Evolutionary conservation across 2,329 filamentous ascomycete species (phyloP), one percentile per base, ranked within the genome.

Genomic region (Hymenotorrendiella dingleyae): DNA sequence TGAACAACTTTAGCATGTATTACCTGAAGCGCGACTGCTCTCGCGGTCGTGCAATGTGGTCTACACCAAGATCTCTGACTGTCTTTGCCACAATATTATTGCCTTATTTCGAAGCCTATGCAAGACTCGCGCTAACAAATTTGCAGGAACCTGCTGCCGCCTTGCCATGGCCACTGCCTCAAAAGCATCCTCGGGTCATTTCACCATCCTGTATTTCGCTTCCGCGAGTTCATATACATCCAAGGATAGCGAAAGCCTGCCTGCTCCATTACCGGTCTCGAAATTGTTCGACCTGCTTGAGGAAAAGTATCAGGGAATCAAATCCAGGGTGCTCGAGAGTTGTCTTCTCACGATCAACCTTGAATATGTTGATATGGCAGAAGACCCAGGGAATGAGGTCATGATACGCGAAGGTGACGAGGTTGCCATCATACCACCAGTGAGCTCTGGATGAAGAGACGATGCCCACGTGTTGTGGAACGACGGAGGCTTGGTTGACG

Each of bases 391-490:
- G 12, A 58, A 60, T 7, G 66, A 67, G 12, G 53, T 70, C 20
- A 61, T 77, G 43, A 84, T 94, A 44, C 66, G 78, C 39, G 78
- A 78, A 49, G 85, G 82, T 21, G 87, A 94, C 59, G 88, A 94
- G 67, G 86, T 94, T 42, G 88, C 84, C 30, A 84, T 94, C 26
- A 91, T 94, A 44, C 87, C 88, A 24, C 87, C 88, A 8, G 88
- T 94, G 52, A 94, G 87, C 69, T 89, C 87, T 27, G 87, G 87
- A 4, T 93, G 63, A 74, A 17, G 4, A 9, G 14, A n/a, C n/a
- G n/a, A n/a, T n/a, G n/a, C n/a, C n/a, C n/a, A n/a, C n/a, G n/a
- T n/a, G n/a, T n/a, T n/a, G n/a, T n/a, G n/a, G n/a, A n/a, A n/a
- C n/a, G n/a, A n/a, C n/a, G n/a, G n/a, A n/a, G n/a, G n/a, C n/a